Percentiles rank a stretch among this genome's conserved stretches.
These are phyloP conservation scores for Helicostylum pulchrum DNA, from an alignment of 192 early-diverging fungal genomes.

Conservation along the genomic window DNA sequence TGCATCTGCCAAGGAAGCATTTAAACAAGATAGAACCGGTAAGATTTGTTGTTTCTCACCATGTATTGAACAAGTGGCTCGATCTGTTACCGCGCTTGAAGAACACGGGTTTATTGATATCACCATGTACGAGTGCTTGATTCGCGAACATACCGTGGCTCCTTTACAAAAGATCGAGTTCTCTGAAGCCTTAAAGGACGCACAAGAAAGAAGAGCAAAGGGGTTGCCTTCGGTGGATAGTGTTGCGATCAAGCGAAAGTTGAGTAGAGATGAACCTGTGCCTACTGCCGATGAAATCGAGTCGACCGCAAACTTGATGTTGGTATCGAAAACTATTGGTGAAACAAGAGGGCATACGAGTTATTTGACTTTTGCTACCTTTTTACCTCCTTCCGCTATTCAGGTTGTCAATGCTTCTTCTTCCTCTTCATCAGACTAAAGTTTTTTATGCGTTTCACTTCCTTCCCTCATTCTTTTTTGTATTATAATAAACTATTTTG, in stretches of 20 bases:
- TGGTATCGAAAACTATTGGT: conserved; percentile 58
- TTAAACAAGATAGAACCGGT: conserved; percentile 77
- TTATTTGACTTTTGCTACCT: conserved; percentile 90
- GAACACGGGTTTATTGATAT: conserved; percentile 87
- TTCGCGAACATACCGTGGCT: conserved; percentile 73
- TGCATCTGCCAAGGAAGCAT: conserved; percentile 75
- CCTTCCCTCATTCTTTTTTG: no score
- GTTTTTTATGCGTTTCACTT: no score
- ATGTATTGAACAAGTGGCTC: conserved; percentile 92
- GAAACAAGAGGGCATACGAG: conserved; percentile 88
- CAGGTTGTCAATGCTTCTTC: neutral
- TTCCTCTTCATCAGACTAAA: no score
- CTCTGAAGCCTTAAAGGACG: conserved; percentile 54
- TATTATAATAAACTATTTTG: no score
- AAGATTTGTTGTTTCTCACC: conserved; percentile 94
- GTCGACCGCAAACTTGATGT: conserved; percentile 23
- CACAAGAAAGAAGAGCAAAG: conserved; percentile 36
- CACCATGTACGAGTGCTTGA: conserved; percentile 90
- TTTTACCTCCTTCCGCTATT: conserved; percentile 48
- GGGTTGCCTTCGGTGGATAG: neutral
- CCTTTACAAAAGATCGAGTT: conserved; percentile 61
- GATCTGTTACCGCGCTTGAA: conserved; percentile 71
- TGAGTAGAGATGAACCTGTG: conserved; percentile 19
- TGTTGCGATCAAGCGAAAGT: conserved; percentile 21
- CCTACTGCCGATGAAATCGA: conserved; percentile 15